Percentiles rank a stretch among this genome's conserved stretches.
Evolutionary conservation across 805 yeast species (phyloP).

Genomic region (Yarrowia hollandica): DNA sequence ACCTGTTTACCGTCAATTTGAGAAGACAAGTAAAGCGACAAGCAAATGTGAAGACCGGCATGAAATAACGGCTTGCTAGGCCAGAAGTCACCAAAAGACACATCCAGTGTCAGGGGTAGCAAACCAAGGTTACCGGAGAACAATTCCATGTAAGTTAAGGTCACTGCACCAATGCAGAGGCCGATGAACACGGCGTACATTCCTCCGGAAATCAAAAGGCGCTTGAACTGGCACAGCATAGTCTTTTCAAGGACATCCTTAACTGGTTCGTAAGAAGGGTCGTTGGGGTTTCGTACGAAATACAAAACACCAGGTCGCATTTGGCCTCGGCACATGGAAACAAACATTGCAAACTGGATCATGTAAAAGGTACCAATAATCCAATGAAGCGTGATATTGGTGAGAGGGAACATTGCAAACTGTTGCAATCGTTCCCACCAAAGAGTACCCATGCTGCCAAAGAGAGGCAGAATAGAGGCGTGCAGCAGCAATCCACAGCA

Average conservation of each 20-base stretch:
- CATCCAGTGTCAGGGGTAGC: conserved; percentile 38
- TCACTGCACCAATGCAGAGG: conserved; percentile 69
- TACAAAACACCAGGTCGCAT: conserved; percentile 86
- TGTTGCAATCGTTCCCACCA: neutral
- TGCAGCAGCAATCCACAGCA: conserved; percentile 81
- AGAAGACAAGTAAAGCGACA: conserved; percentile 1
- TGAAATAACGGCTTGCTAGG: conserved; percentile 14
- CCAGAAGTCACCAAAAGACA: conserved; percentile 31
- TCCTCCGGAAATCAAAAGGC: conserved; percentile 69
- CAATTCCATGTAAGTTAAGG: conserved; percentile 45
- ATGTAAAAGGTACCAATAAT: conserved; percentile 77
- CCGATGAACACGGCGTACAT: conserved; percentile 61
- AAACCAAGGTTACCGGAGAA: neutral
- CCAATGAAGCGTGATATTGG: conserved; percentile 53
- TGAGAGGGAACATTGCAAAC: conserved; percentile 34
- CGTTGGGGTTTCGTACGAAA: conserved; percentile 92
- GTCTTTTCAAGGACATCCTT: conserved; percentile 86
- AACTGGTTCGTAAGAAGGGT: conserved; percentile 80
- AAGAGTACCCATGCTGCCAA: conserved; percentile 36
- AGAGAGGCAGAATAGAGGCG: conserved; percentile 62
- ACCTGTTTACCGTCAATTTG: conserved; percentile 32
- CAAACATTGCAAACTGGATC: conserved; percentile 82
- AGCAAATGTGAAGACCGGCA: conserved; percentile 30
- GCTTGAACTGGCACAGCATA: conserved; percentile 64
- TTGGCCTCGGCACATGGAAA: conserved; percentile 77